Percentiles rank a stretch among this genome's conserved stretches.
Conservation (phyloP, 192 early-diverging fungal species). For the Backusella tuberculispora region DNA sequence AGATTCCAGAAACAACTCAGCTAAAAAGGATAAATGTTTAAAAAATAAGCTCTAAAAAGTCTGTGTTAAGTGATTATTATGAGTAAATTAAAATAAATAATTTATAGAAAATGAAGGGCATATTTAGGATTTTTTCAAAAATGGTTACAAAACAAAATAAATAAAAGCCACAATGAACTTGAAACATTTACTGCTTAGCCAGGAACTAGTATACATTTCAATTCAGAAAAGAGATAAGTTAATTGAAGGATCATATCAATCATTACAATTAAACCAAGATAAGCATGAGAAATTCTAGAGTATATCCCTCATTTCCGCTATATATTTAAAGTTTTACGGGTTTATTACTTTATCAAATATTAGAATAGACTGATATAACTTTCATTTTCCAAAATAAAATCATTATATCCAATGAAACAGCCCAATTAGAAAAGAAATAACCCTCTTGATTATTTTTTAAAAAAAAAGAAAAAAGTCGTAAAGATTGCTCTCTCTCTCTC, state of each 20-base stretch:
- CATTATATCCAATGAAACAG: neutral
- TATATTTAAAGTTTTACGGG: neutral
- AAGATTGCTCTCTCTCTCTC: neutral
- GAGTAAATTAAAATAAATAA: neutral
- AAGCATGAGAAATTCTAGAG: slow-evolving; percentile 4
- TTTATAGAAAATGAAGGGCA: neutral
- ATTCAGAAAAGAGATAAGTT: neutral
- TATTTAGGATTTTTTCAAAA: neutral
- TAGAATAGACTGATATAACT: slow-evolving; percentile 3
- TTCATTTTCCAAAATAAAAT: slow-evolving; percentile 7
- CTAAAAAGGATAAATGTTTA: neutral
- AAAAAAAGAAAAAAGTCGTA: neutral
- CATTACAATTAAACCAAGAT: neutral
- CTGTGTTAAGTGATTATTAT: neutral
- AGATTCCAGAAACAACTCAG: slow-evolving; percentile 4
- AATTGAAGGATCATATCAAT: neutral
- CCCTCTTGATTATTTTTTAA: neutral
- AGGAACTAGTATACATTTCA: neutral
- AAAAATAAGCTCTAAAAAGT: neutral
- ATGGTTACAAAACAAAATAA: neutral
- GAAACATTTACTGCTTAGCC: neutral
- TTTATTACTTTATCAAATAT: slow-evolving; percentile 1
- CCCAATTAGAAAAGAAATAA: slow-evolving; percentile 3
- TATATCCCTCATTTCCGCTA: neutral
- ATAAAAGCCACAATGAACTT: slow-evolving; percentile 3